Evolutionary conservation across 371 early-diverging fungal genomes (phyloP).

Genomic region (Mortierella sp.): DNA sequence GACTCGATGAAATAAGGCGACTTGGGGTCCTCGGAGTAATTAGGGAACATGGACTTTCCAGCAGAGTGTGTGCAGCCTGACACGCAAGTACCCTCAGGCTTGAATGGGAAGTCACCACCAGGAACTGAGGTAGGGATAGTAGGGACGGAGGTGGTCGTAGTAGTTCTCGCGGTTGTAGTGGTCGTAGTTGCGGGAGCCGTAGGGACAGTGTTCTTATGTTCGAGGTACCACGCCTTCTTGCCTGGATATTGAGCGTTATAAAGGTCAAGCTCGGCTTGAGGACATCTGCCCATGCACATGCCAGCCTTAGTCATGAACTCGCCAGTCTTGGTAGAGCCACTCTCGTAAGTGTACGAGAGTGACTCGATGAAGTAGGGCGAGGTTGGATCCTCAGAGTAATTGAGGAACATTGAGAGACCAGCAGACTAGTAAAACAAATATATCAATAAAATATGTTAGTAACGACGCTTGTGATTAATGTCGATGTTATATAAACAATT

Average conservation of each 20-base stretch:
- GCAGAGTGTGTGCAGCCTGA: constrained; percentile 23
- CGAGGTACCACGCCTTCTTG: constrained; percentile 10
- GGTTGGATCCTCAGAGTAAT: constrained; percentile 51
- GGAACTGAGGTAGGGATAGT: background rate
- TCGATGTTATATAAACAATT: too few relatives aligned
- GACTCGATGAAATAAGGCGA: constrained; percentile 63
- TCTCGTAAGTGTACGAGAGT: constrained; percentile 41
- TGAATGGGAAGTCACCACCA: constrained; percentile 23
- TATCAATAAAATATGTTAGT: too few relatives aligned
- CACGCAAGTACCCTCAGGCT: constrained; percentile 32
- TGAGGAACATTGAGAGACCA: constrained; percentile 37
- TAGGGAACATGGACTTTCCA: constrained; percentile 35
- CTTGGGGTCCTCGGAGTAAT: constrained; percentile 61
- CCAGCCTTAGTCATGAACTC: constrained; percentile 59
- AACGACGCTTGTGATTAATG: too few relatives aligned
- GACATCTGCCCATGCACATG: constrained; percentile 53
- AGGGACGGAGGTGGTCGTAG: background rate
- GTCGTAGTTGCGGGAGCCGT: background rate
- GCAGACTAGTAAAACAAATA: constrained; percentile 7
- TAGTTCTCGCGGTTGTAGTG: background rate
- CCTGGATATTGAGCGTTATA: constrained; percentile 22
- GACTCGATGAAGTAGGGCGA: constrained; percentile 57
- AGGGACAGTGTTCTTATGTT: background rate
- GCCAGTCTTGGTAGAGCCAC: constrained; percentile 45
- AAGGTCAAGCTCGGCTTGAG: constrained; percentile 36